These are phyloP conservation scores for Termitomyces sp. DNA, from an alignment of 768 basidiomycete genomes.

Conservation along the genomic window DNA sequence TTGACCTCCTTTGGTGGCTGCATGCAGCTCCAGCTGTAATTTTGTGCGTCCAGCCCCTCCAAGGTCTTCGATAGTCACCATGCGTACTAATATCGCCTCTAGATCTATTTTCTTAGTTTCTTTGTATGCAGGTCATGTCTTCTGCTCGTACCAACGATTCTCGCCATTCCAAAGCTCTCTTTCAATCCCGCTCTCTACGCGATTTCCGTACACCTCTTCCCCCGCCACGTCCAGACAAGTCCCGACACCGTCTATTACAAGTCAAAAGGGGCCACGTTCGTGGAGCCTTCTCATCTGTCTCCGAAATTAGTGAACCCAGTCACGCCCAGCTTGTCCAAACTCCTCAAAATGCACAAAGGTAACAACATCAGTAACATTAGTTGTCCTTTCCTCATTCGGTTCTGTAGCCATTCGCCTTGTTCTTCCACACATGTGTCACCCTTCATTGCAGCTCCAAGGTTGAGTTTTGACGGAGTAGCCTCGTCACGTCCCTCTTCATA, in stretches of 20 bases:
- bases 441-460: slow-evolving; percentile 5
- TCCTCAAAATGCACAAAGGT: slow-evolving; percentile 6
- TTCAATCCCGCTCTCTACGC: slow-evolving; percentile 13
- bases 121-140: slow-evolving; percentile 15
- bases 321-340: slow-evolving; percentile 1
- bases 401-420: slow-evolving; percentile 1
- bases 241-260: slow-evolving; percentile 7
- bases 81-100: not conserved
- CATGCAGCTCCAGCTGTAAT: slow-evolving; percentile 6
- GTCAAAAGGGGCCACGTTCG: slow-evolving; percentile 1
- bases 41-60: slow-evolving; percentile 2
- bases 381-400: not conserved
- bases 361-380: not conserved
- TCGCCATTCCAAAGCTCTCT: slow-evolving; percentile 8
- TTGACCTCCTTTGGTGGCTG: slow-evolving; percentile 4
- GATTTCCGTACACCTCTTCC: slow-evolving; percentile 13
- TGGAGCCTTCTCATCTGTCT: not conserved
- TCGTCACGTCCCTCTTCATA: slow-evolving; percentile 3
- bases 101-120: slow-evolving; percentile 5
- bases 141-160: slow-evolving; percentile 8
- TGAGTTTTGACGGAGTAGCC: not conserved
- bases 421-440: slow-evolving; percentile 6
- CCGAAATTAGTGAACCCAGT: not conserved
- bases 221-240: slow-evolving; percentile 7
- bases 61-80: not conserved